Evolutionary conservation across 345 rosid genomes (phyloP), one percentile per base, ranked within the genome.

Genomic region (Dovyalis caffra): DNA sequence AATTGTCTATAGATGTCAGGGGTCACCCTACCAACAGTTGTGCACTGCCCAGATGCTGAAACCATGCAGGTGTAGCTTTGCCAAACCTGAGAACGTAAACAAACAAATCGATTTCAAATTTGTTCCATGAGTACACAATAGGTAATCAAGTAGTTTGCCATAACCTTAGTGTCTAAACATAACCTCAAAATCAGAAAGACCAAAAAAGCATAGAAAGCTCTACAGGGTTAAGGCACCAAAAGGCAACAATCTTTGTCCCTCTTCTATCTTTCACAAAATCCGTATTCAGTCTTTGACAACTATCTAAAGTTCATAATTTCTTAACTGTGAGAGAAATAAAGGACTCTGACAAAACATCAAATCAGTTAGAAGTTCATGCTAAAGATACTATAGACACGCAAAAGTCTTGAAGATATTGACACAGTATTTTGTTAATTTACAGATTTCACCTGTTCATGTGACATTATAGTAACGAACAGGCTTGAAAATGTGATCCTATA

Each of bases 21-120:
- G 2, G 91, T 95, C 80, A 93, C 87, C 82, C 99, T 91, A 57
- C 99, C 99, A n/a, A 73, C 79, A 1, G 90, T 88, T 33, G 77
- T 82, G 89, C 99, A 95, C 69, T 53, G 11, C 53, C 88, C 88
- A 3, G 78, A 74, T 23, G 83, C 72, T 12, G 95, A 85, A 33
- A 87, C 91, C 67, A 71, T 64, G 76, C 99, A 95, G 9, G 63
- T 70, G 76, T 89, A 93, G 31, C 82, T 83, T 84, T 81, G 78
- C 99, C 99, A 92, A 29, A 88, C 97, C 98, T 94, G 88, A 73
- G 68, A 63, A 77, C n/a, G 68, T 61, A 9, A 69, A 61, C 61
- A 49, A 62, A 71, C 12, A 45, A 64, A 21, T 10, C 20, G 29
- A 58, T 2, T 70, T 67, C 47, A 66, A 26, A 69, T 26, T 28